Evolutionary conservation across 140 eudicot species (phyloP), one percentile per base, ranked within the genome.

Genomic region (Oenanthe javanica): DNA sequence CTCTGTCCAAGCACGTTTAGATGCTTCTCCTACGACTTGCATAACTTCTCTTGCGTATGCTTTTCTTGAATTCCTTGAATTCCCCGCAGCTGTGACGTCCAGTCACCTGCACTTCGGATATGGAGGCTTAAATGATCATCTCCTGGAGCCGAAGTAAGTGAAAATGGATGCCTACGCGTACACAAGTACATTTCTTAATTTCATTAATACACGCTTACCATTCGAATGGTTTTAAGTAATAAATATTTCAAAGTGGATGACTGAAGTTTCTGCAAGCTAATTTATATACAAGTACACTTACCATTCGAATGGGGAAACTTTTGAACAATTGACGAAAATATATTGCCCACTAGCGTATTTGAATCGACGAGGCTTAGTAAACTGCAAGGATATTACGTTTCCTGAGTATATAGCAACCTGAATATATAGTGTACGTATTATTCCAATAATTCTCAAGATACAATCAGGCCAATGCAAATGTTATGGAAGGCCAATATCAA

Each of bases 341-440:
- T 93, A 93, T 77, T 93, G 98, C 76, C 98, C 98, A 83, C 98
- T 91, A 83, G 90, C 89, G 86, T 93, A 91, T n/a, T 86, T 91
- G 74, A 91, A 93, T 73, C 89, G 96, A 25, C 90, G 90, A 66
- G 98, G 98, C 86, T 93, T 93, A 36, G 97, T 86, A 93, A 93
- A 91, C 85, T 91, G 96, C 74, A 93, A 75, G 2, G 97, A 84
- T 59, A 93, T 91, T 52, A 93, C 98, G 38, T 91, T 90, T 82
- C 98, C 98, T 10, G 97, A 92, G 84, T 91, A 93, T 42, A 91
- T 87, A 31, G 97, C 98, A 79, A 90, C 98, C 98, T 93, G 85
- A 80, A 31, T 31, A 31, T 31, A 31, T 31, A 31, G 31, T 31
- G 31, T 31, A 31, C 31, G 31, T 31, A 42, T 42, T 42, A 2